Evolutionary conservation across 208 protist genomes (phyloP), one percentile per base, ranked within the genome.

Genomic region (Trypanosoma congolense): DNA sequence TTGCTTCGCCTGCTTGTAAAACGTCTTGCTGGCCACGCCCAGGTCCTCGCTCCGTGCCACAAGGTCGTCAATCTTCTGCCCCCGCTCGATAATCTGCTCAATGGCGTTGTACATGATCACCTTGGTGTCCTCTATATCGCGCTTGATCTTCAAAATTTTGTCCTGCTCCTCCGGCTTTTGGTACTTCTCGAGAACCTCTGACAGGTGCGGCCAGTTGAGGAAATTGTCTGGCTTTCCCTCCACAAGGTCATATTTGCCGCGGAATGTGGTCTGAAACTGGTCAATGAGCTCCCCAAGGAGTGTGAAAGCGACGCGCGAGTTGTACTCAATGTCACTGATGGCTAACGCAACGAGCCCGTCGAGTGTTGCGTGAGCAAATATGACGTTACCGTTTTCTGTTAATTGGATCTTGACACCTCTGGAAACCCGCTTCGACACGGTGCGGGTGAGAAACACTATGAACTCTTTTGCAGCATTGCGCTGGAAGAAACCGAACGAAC

Each of bases 21-120:
- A 96, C 0, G 83, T 84, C 63, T 96, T 96, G 56, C 81, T 93
- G 2, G 86, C 81, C 58, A 74, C 69, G 12, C 79, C 70, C 18
- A 96, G 65, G 43, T 94, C 87, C 49, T 90, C 79, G 41, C 83
- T 93, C 52, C 85, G 66, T 16, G 73, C 67, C 8, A 96, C 87
- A 24, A 96, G 69, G 54, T 93, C 82, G 52, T 95, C 84, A 43
- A 96, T 95, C 58, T 95, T 94, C 56, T 95, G 73, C 0, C 90
- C 90, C 12, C 88, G 73, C 48, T 85, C 80, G 43, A 96, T 78
- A 43, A 96, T 85, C 43, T 92, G 73, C 43, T 96, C 90, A 45
- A 96, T 90, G 12, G 91, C 89, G 47, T 93, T 88, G 67, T 93
- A 91, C 88, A 96, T 96, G 55, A 96, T 73, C n/a, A 85, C 59